Evolutionary conservation across 371 early-diverging fungal species (phyloP), one percentile per base, ranked within the genome.

Genomic region (Mucor saturninus): DNA sequence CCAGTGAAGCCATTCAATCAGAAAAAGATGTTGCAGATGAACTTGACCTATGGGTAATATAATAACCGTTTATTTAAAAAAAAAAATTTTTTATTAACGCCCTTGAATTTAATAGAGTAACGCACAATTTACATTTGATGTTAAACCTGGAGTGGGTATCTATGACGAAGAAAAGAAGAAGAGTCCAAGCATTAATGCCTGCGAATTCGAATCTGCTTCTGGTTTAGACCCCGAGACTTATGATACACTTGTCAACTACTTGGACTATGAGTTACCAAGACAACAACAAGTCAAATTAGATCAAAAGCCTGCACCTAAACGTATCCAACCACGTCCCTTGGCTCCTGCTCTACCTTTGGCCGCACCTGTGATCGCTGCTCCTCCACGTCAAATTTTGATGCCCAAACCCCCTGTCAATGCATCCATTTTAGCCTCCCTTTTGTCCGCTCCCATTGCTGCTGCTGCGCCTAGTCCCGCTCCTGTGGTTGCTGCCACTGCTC

Each of bases 71-170:
- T 4, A 4, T 42, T 13, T 46, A 13, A 1, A 49, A 55, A 28
- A 28, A 50, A 65, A 55, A 49, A 21, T 51, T 56, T 51, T 56
- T 51, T 42, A 53, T 56, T 45, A 29, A 50, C 4, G 11, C 13
- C 21, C 5, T 30, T 50, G 7, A 28, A 50, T 21, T 32, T n/a
- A 53, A 32, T 73, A 85, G 87, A 80, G 78, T 51, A 86, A 83
- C 65, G 83, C 85, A n/a, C 83, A 86, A 73, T 88, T 86, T 64
- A 84, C 86, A 5, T 88, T 85, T 69, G 86, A 86, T 64, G 76
- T 84, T 14, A 73, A 85, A 50, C 85, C 86, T 48, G 86, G 84
- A 21, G 71, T 75, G n/a, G 82, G 83, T 15, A 79, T 81, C 56
- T 76, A 69, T 59, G 83, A 83, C 37, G 72, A 83, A 14, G 81